Evolutionary conservation across 805 yeast species (phyloP).

Genomic region (Saccharomycopsis babjevae): DNA sequence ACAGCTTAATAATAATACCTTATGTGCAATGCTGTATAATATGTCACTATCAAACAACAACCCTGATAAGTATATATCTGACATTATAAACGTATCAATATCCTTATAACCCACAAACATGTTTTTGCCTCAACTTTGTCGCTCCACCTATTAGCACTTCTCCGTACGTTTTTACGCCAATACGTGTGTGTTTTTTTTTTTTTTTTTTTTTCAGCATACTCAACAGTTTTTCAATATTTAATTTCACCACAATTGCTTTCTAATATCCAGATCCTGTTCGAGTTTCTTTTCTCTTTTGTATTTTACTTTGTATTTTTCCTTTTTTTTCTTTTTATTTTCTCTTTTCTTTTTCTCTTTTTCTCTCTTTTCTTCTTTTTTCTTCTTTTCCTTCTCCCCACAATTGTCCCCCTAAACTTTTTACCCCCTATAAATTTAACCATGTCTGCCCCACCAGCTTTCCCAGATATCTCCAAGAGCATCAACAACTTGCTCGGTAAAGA

Average conservation of each 20-base stretch:
- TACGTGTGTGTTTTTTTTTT: background rate
- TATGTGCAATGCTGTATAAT: no score
- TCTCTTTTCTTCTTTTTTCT: background rate
- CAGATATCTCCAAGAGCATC: constrained; percentile 87
- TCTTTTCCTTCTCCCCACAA: background rate
- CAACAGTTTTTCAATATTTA: background rate
- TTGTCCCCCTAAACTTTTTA: background rate
- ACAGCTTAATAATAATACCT: no score
- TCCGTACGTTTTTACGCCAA: background rate
- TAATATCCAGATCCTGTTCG: no score
- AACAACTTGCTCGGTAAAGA: constrained; percentile 85
- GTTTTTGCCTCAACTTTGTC: background rate
- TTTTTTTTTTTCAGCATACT: background rate
- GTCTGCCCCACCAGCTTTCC: constrained; percentile 83
- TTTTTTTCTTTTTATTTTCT: background rate
- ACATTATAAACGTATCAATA: no score
- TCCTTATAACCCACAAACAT: no score
- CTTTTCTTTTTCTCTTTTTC: background rate
- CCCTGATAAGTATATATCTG: no score
- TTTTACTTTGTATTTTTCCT: background rate
- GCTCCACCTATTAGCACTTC: background rate
- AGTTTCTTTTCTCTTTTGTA: no score
- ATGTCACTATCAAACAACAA: no score
- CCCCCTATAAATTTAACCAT: constrained; percentile 11
- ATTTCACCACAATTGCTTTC: no score